Conservation (phyloP, 371 early-diverging fungal genomes). For the Mucor velutinosus region DNA sequence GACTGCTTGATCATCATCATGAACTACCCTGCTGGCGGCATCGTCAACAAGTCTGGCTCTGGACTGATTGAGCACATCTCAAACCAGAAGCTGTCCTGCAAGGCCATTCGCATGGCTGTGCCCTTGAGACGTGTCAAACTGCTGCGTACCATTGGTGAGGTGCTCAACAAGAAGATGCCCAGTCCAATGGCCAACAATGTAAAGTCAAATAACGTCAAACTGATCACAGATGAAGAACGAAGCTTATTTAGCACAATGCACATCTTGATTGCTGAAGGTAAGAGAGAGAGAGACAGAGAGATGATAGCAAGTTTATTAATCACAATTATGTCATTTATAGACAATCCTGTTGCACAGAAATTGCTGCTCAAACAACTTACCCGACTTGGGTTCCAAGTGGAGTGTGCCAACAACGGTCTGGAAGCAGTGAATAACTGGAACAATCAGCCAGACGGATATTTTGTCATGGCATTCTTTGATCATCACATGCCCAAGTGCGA, state of each 20-base stretch:
- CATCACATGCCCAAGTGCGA: slow-evolving; percentile 58
- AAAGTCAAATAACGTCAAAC: slow-evolving; percentile 4
- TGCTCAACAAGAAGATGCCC: slow-evolving; percentile 17
- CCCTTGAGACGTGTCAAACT: slow-evolving; percentile 58
- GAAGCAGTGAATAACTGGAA: slow-evolving; percentile 46
- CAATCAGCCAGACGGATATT: slow-evolving; percentile 31
- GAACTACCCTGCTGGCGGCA: slow-evolving; percentile 42
- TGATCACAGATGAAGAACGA: slow-evolving; percentile 37
- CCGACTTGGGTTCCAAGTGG: slow-evolving; percentile 43
- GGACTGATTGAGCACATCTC: slow-evolving; percentile 18
- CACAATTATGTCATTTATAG: slow-evolving; percentile 21
- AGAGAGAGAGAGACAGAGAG: not conserved
- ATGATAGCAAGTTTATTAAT: not conserved
- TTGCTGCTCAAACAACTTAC: slow-evolving; percentile 43
- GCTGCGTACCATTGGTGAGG: slow-evolving; percentile 35
- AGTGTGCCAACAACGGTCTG: slow-evolving; percentile 48
- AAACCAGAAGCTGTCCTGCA: slow-evolving; percentile 17
- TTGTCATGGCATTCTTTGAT: slow-evolving; percentile 47
- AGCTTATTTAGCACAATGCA: slow-evolving; percentile 33
- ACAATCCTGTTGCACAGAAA: slow-evolving; percentile 53
- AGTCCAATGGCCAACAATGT: not conserved
- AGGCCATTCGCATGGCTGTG: slow-evolving; percentile 51
- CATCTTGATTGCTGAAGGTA: slow-evolving; percentile 51
- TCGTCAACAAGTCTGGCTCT: slow-evolving; percentile 15
- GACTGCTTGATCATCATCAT: slow-evolving; percentile 31